Evolutionary conservation across 192 early-diverging fungal species (phyloP), one percentile per base, ranked within the genome.

Genomic region (Dissophora ornata): DNA sequence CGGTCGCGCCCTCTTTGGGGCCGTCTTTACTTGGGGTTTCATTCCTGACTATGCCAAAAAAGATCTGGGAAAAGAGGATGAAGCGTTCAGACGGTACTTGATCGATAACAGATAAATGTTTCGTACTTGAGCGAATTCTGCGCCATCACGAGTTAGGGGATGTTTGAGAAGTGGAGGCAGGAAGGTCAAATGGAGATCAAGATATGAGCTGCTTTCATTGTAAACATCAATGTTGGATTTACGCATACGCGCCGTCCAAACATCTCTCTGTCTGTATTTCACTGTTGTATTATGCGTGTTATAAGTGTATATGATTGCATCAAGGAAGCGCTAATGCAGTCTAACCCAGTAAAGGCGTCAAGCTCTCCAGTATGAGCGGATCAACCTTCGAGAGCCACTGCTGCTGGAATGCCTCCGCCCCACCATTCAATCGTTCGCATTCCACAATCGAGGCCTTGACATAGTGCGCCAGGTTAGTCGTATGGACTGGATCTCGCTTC

Each of bases 401-500:
- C 24, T 74, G 58, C 44, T 78, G 62, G 57, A 82, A 81, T 5
- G 58, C 24, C 28, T 81, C 80, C 12, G 80, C 36, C 4, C 81
- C 81, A 7, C 89, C 89, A 45, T 85, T 81, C 36, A 81, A 47
- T 4, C 62, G 49, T 70, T 90, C 84, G 54, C 80, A 82, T 50
- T 81, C 83, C 12, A 26, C 51, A 15, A 92, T 52, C 13, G 84
- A 83, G 19, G 81, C 67, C 40, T 84, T 85, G 16, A 92, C 81
- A 24, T 78, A 87, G 4, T 70, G 65, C 24, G 82, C 67, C 25
- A 90, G 36, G 41, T 88, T 83, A 11, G 79, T 83, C 13, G 83
- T 87, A 45, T 86, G 85, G 7, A 92, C 81, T 1, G 86, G 87
- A 53, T 92, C 90, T 13, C 74, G 63, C 24, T 83, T 79, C 38